Base-by-base conservation (phyloP, 805 yeast genomes). In the Candida multigemmis region DNA sequence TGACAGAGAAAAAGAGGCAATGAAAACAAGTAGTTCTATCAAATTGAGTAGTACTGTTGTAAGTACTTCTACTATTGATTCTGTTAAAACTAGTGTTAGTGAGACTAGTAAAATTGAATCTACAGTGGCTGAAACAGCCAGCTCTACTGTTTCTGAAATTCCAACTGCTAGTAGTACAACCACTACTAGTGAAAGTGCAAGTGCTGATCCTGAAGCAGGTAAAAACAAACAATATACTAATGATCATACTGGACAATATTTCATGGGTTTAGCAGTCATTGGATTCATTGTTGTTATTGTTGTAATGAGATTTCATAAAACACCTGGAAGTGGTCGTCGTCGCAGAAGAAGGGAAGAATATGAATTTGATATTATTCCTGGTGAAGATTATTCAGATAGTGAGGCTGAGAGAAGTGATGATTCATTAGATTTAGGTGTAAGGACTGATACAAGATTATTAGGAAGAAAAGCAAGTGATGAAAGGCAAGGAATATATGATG, bases 291-390 rank as follows among this genome's bases (percentile, higher is more conserved):
- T 52, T 56, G 43, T 59, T 50, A 35, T 72, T 59, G 41, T 65
- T 48, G 38, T 64, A 53, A 56, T 60, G 69, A 42, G 56, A 53
- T 49, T 50, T 44, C 65, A 58, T 38, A 52, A 56, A 35, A 49
- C 56, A 3, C 66, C 64, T 9, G 61, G 62, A 9, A 48, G 53
- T 30, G 42, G 56, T 10, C 53, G 68, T 28, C 53, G 68, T 30
- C 51, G 71, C 32, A 60, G 83, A 52, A 56, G 80, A 45, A 72
- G 78, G 41, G 85, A 77, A 21, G 73, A 74, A 29, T 77, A 71
- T 42, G 91, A 81, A 45, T 77, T 81, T 44, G 93, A 81, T 44
- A 74, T 80, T 24, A 81, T 81, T 23, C 79, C 76, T 12, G 78
- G 80, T 6, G 81, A 77, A 36, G 74, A 68, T 27, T 63, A 63